Base-by-base conservation (phyloP, 257 asterid genomes). In the Lycium barbarum region DNA sequence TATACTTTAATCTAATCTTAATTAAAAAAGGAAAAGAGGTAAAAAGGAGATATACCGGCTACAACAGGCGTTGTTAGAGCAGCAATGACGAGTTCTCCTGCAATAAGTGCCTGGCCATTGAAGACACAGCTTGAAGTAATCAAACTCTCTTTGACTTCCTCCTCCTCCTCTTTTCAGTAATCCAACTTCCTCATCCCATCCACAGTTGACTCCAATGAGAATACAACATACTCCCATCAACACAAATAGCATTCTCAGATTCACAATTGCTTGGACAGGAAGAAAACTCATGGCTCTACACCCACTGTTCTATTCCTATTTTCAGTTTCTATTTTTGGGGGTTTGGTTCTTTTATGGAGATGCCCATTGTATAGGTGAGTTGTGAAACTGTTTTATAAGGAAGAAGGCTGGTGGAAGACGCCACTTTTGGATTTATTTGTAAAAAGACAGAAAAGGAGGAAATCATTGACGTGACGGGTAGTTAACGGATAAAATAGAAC, bases 91-190 rank as follows among this genome's bases (percentile, higher is more conserved):
- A 40, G 92, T 90, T 85, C 67, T 84, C 40, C 93, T 91, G 89
- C 99, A 95, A 54, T 85, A 66, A 14, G 99, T 95, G 79, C 91
- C 97, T 43, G 97, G 97, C 99, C 98, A 95, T 86, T 90, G 97
- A 78, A 95, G 95, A 72, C 97, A 85, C 54, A 95, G 90, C 91
- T 88, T 88, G 89, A 93, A 94, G 89, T 90, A 95, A 87, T 95
- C 98, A 74, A 95, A 95, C 84, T 91, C 97, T 88, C 99, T 90
- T 88, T 90, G 95, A 14, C 83, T 70, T 43, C 33, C 59, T 45
- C 18, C 36, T 45, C 80, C 40, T 22, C 43, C 59, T 67, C 80
- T 86, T 82, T 89, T 90, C 51, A 70, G 79, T 26, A 85, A 83
- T 81, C 61, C 67, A 14, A 17, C 63, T 63, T 45, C 35, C 66